Conservation (phyloP, 371 early-diverging fungal species). For the Blastocladiella emersonii region DNA sequence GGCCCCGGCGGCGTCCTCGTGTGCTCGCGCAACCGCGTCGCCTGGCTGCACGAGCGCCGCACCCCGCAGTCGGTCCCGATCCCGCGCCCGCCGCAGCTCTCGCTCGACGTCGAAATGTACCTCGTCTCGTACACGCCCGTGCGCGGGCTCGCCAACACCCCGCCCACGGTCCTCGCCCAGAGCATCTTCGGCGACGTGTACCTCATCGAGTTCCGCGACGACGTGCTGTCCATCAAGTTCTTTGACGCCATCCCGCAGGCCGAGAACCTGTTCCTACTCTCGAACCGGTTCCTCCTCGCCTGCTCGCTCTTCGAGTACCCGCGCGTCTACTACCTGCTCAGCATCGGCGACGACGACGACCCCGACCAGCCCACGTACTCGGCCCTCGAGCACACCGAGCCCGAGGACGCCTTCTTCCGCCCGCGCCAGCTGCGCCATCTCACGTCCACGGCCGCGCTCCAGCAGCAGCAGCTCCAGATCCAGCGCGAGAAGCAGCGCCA, state of each 20-base stretch:
- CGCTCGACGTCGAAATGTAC: not conserved
- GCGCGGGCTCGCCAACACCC: not conserved
- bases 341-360: not conserved
- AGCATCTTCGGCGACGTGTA: not conserved
- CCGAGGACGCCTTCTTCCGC: not conserved
- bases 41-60: not conserved
- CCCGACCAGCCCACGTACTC: not conserved
- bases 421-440: not conserved
- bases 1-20: not conserved
- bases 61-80: not conserved
- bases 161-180: not conserved
- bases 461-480: not conserved
- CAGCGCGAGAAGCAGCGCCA: too few species aligned
- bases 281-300: not conserved
- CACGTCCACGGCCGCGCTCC: not conserved
- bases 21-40: not conserved
- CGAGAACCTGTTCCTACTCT: not conserved
- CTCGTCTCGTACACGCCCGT: not conserved
- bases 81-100: not conserved
- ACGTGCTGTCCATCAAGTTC: not conserved
- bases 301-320: not conserved
- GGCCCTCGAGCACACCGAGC: not conserved
- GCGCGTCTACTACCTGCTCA: not conserved
- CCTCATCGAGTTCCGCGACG: not conserved
- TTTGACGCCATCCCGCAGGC: not conserved